These are phyloP conservation scores for Cyberlindnera japonica DNA, from an alignment of 805 yeast species.

Conservation along the genomic window DNA sequence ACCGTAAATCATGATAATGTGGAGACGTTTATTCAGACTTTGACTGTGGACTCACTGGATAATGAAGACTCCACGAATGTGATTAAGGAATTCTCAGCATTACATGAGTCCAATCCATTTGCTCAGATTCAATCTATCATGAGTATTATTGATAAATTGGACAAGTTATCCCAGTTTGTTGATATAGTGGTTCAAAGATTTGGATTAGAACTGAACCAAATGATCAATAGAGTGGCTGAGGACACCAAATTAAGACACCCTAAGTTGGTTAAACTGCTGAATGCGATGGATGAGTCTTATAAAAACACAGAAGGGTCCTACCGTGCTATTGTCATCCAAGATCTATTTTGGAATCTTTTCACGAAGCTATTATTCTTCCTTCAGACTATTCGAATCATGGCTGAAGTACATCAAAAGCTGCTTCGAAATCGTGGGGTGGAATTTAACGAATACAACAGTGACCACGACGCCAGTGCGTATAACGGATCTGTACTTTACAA, in stretches of 20 bases:
- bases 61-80: constrained; percentile 28
- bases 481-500: constrained; percentile 3
- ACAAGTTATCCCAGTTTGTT: constrained; percentile 56
- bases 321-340: constrained; percentile 55
- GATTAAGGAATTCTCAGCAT: constrained; percentile 29
- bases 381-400: constrained; percentile 66
- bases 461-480: not conserved
- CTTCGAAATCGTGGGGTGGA: constrained; percentile 1
- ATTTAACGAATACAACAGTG: not conserved
- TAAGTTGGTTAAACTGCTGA: constrained; percentile 33
- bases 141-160: constrained; percentile 54
- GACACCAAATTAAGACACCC: constrained; percentile 60
- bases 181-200: constrained; percentile 51
- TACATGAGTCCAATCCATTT: constrained; percentile 43
- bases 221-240: constrained; percentile 59
- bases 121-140: constrained; percentile 51
- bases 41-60: constrained; percentile 15
- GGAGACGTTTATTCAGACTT: constrained; percentile 32
- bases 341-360: constrained; percentile 69
- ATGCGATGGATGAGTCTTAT: constrained; percentile 13
- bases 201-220: constrained; percentile 57
- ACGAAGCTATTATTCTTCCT: constrained; percentile 56
- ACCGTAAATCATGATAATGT: constrained; percentile 34
- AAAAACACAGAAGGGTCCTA: constrained; percentile 37
- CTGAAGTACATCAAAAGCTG: constrained; percentile 34